Base-by-base conservation (phyloP, 1,284 basidiomycete genomes). In the Apiotrichum brassicae region DNA sequence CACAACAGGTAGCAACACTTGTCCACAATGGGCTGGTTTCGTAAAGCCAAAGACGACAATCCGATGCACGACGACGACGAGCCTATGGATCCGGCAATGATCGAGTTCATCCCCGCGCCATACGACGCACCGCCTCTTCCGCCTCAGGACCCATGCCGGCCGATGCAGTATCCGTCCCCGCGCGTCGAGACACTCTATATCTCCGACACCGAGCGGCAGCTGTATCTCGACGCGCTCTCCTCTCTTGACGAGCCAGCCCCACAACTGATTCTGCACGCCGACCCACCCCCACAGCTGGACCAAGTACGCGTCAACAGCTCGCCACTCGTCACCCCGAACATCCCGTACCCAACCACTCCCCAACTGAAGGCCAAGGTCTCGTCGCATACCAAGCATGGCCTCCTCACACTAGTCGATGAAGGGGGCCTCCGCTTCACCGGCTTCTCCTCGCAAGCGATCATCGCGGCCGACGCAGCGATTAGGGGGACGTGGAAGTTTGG, bases 211-310 rank as follows among this genome's bases (percentile, higher is more conserved):
- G 69, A 70, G 30, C 57, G 60, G 11, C 57, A 68, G 32, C 59
- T 71, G 23, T 71, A 70, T 51, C 58, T 71, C 9, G 62, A 64
- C 3, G 64, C 66, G 2, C 61, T 71, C 61, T 52, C 60, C 4
- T 57, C 63, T 20, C 56, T 71, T 2, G 63, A 70, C 16, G 20
- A 14, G 2, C 34, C 36, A 6, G 33, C 14, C 0, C 61, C 62
- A 32, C 53, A 49, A 6, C 54, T 71, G 7, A 59, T 63, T 1
- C 51, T 71, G 9, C 68, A 64, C 62, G 26, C 62, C 4, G 65
- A 71, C 20, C 60, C 64, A 1, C 54, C 68, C 12, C 69, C 69
- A 1, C 46, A 30, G 9, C 47, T 71, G 2, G 68, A 66, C 6
- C 18, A 32, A 12, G 6, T 57, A 3, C 23, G 25, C 9, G n/a